These are phyloP conservation scores for Chlorophyllum brunneum DNA, from an alignment of 768 basidiomycete genomes.

Conservation along the genomic window DNA sequence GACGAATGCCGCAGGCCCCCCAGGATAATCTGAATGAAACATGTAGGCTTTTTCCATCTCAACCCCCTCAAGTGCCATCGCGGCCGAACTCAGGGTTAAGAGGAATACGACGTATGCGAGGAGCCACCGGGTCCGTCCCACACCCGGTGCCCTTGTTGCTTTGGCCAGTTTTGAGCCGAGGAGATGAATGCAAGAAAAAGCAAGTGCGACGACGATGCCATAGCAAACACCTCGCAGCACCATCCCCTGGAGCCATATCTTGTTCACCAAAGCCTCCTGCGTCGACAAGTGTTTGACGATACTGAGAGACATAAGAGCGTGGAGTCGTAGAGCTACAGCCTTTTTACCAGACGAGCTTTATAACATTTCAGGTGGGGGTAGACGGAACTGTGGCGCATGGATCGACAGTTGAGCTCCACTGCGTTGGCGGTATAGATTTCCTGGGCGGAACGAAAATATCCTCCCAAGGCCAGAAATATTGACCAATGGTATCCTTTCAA, in stretches of 20 bases:
- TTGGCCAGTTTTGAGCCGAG: neutral
- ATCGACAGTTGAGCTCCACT: no score
- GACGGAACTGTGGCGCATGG: no score
- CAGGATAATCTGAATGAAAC: neutral
- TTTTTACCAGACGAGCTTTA: neutral
- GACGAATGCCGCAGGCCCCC: neutral
- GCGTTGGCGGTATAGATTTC: no score
- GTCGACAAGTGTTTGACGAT: neutral
- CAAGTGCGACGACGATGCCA: neutral
- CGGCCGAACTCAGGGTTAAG: neutral
- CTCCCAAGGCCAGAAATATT: no score
- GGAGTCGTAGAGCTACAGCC: neutral
- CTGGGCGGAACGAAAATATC: no score
- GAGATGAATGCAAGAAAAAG: neutral
- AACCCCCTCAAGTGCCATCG: neutral
- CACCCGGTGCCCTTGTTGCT: neutral
- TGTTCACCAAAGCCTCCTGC: neutral
- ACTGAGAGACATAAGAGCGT: neutral
- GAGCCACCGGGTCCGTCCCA: neutral
- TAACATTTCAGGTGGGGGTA: no score
- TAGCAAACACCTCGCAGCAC: neutral
- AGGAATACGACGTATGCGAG: neutral
- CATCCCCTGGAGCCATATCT: constrained; percentile 1
- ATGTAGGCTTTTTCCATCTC: neutral
- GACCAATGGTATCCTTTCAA: no score